Percentiles rank a stretch among this genome's conserved stretches.
Evolutionary conservation across 2,329 filamentous ascomycete genomes (phyloP).

Genomic region (Teratosphaeria epicoccoides): DNA sequence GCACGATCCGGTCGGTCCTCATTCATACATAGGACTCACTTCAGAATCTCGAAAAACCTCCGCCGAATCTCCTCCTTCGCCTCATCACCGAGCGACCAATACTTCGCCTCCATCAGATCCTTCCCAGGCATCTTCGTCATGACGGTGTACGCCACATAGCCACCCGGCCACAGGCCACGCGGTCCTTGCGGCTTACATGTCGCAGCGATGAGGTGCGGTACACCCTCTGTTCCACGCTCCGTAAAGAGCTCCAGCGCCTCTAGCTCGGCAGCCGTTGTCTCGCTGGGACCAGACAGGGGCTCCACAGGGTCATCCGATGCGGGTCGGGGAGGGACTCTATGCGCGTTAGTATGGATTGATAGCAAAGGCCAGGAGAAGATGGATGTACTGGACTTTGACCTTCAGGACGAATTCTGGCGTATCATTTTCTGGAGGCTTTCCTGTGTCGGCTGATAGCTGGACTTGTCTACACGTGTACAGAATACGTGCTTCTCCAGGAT

Average conservation of each 20-base stretch:
- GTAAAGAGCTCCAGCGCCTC: conserved; percentile 17
- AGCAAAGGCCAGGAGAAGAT: neutral
- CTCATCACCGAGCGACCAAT: conserved; percentile 17
- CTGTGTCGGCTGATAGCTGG: neutral
- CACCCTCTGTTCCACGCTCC: conserved; percentile 7
- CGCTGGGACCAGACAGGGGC: conserved; percentile 17
- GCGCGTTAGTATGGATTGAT: conserved; percentile 1
- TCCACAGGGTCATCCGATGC: conserved; percentile 14
- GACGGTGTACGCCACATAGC: conserved; percentile 20
- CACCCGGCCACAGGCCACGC: conserved; percentile 16
- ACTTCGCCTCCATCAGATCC: conserved; percentile 19
- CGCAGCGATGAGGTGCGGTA: conserved; percentile 18
- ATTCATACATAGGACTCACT: too few relatives aligned
- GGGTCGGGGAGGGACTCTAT: conserved; percentile 16
- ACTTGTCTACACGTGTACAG: conserved; percentile 16
- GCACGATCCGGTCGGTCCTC: too few relatives aligned
- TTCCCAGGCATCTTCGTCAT: conserved; percentile 21
- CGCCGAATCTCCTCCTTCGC: conserved; percentile 14
- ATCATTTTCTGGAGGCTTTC: neutral
- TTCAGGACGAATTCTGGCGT: conserved; percentile 16
- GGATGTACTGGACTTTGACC: conserved; percentile 21
- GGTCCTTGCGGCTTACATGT: conserved; percentile 12
- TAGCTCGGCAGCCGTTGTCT: conserved; percentile 17
- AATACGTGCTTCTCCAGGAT: conserved; percentile 21
- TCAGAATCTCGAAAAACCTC: conserved; percentile 14